A percentile compares a stretch with the other conserved stretches of the same genome.
Evolutionary conservation across 2,329 filamentous ascomycete genomes (phyloP).

Genomic region (Monilinia polystroma): DNA sequence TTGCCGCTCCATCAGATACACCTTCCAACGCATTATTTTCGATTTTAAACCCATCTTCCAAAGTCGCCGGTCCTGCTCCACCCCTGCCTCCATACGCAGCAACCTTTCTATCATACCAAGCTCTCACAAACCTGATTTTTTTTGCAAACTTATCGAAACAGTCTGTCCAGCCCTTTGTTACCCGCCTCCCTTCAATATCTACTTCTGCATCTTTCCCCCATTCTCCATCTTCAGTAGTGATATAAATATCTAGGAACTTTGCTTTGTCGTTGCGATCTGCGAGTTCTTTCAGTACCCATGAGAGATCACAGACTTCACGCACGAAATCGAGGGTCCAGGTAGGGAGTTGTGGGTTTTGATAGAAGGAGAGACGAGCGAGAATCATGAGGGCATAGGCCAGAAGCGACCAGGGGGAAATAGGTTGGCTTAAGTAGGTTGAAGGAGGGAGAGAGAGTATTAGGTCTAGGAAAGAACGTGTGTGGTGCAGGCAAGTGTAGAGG

Average conservation of each 20-base stretch:
- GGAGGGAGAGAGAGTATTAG: too few relatives aligned
- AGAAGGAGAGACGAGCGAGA: too few relatives aligned
- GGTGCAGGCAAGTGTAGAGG: neutral
- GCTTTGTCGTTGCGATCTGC: neutral
- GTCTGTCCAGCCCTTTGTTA: conserved; percentile 1
- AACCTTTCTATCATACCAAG: conserved; percentile 5
- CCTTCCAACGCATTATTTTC: neutral
- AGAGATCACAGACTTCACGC: conserved; percentile 13
- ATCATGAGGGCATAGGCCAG: too few relatives aligned
- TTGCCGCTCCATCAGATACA: neutral
- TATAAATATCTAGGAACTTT: conserved; percentile 2
- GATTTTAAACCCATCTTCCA: neutral
- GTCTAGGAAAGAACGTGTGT: too few relatives aligned
- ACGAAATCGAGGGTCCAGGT: conserved; percentile 15
- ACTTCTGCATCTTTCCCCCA: neutral
- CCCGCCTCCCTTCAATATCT: neutral
- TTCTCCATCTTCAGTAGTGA: conserved; percentile 1
- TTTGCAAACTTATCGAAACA: conserved; percentile 20
- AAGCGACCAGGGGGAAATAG: too few relatives aligned
- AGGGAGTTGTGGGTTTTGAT: neutral
- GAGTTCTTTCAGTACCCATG: neutral
- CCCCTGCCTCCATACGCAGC: neutral
- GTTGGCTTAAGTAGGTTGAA: too few relatives aligned
- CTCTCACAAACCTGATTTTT: conserved; percentile 3
- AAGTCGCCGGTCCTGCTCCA: neutral